Conservation (phyloP, 768 basidiomycete genomes). For the Suillus spraguei region DNA sequence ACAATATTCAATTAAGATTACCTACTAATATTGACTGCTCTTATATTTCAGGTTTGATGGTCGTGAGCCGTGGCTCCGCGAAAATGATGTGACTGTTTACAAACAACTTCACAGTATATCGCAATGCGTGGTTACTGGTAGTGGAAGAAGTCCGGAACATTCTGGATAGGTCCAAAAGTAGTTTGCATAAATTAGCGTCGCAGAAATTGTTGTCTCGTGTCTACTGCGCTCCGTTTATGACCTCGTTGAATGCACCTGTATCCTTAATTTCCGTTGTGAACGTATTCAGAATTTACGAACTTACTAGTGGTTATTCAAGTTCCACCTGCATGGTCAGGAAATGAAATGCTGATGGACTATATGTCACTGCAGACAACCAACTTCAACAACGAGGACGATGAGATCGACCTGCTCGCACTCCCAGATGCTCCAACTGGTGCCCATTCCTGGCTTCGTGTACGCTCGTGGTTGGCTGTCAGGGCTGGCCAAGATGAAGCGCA, state of each 20-base stretch:
- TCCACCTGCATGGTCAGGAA: neutral
- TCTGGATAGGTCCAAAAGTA: conserved; percentile 25
- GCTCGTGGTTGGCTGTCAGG: conserved; percentile 28
- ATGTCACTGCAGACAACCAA: neutral
- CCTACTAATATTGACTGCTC: neutral
- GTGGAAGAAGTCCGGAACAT: conserved; percentile 44
- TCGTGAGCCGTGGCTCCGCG: conserved; percentile 20
- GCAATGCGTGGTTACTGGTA: too few species aligned
- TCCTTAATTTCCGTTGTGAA: conserved; percentile 57
- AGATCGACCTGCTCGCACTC: conserved; percentile 31
- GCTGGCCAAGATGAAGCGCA: conserved; percentile 4
- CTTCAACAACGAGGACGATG: conserved; percentile 3
- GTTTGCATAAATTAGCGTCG: conserved; percentile 22
- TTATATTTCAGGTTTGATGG: neutral
- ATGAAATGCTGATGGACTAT: neutral
- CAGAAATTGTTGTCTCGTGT: conserved; percentile 38
- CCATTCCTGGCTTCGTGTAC: conserved; percentile 41
- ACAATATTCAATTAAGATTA: neutral
- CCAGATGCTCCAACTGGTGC: conserved; percentile 48
- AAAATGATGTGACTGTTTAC: conserved; percentile 39
- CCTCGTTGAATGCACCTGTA: conserved; percentile 62
- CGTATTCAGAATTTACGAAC: conserved; percentile 32
- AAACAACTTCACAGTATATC: conserved; percentile 60
- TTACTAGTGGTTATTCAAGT: conserved; percentile 14
- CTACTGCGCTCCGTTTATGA: conserved; percentile 56